Conservation (phyloP, 129 eudicot genomes). For the Tagetes patula region DNA sequence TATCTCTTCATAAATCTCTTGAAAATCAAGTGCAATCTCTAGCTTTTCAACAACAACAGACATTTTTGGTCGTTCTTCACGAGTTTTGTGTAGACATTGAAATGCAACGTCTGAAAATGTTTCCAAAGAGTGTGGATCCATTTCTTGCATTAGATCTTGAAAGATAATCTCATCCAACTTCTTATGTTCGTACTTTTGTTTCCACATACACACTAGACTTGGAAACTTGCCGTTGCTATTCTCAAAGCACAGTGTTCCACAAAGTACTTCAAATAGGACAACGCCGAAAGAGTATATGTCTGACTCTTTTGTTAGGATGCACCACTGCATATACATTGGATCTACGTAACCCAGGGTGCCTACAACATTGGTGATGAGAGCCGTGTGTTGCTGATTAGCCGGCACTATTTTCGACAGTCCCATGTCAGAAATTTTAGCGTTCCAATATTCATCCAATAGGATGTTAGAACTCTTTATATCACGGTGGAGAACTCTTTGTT, state of each 20-base stretch:
- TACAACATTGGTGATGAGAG: neutral
- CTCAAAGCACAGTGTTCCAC: no score
- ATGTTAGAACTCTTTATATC: conserved; percentile 20
- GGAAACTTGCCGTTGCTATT: neutral
- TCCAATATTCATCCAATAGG: conserved; percentile 13
- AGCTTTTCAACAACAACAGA: conserved; percentile 5
- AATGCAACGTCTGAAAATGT: conserved; percentile 17
- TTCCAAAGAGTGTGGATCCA: conserved; percentile 12
- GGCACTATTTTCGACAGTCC: conserved; percentile 12
- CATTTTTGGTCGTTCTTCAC: conserved; percentile 24
- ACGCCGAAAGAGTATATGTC: no score
- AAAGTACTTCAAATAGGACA: no score
- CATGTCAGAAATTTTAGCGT: conserved; percentile 17
- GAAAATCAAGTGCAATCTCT: conserved; percentile 7
- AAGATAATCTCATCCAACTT: conserved; percentile 1
- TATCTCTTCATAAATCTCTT: neutral
- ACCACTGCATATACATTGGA: neutral
- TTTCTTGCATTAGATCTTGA: neutral
- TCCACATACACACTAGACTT: conserved; percentile 13
- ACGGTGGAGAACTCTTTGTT: conserved; percentile 15
- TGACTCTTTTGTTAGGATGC: no score
- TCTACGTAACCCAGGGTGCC: neutral
- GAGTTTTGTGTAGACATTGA: neutral
- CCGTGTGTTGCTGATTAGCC: neutral
- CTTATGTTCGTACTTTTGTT: neutral